These are phyloP conservation scores for Leccinum pseudoinsigne DNA, from an alignment of 1,284 basidiomycete genomes.

Conservation along the genomic window DNA sequence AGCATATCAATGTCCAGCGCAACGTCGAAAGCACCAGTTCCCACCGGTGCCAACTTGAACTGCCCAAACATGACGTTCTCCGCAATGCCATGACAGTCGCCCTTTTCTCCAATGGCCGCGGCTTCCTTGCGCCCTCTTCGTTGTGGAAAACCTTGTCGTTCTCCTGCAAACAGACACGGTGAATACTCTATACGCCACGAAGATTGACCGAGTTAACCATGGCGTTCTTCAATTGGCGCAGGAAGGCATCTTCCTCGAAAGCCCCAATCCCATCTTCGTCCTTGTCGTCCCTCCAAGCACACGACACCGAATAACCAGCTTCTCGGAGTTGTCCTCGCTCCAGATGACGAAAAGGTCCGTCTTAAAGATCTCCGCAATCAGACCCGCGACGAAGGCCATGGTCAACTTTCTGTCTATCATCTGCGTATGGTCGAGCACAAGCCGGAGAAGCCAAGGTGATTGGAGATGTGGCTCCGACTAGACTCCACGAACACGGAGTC, in stretches of 20 bases:
- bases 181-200: conserved; percentile 91
- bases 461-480: conserved; percentile 86
- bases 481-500: conserved; percentile 97
- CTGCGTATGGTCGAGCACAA: conserved; percentile 95
- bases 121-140: conserved; percentile 82
- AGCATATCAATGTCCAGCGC: conserved; percentile 98
- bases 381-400: conserved; percentile 94
- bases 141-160: conserved; percentile 80
- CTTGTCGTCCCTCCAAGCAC: conserved; percentile 90
- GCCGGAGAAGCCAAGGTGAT: conserved; percentile 96
- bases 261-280: conserved; percentile 74
- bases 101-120: conserved; percentile 96
- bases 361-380: conserved; percentile 94
- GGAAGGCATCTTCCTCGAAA: conserved; percentile 95
- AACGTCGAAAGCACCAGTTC: conserved; percentile 94
- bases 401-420: conserved; percentile 97
- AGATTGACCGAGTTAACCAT: conserved; percentile 96
- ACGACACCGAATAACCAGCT: conserved; percentile 96
- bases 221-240: conserved; percentile 94
- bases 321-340: conserved; percentile 98
- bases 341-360: conserved; percentile 98
- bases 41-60: conserved; percentile 88
- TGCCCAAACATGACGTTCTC: conserved; percentile 99
- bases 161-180: conserved; percentile 91
- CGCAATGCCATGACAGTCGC: conserved; percentile 97